These are phyloP conservation scores for Haberlea rhodopensis DNA, from an alignment of 257 asterid species.

Conservation along the genomic window DNA sequence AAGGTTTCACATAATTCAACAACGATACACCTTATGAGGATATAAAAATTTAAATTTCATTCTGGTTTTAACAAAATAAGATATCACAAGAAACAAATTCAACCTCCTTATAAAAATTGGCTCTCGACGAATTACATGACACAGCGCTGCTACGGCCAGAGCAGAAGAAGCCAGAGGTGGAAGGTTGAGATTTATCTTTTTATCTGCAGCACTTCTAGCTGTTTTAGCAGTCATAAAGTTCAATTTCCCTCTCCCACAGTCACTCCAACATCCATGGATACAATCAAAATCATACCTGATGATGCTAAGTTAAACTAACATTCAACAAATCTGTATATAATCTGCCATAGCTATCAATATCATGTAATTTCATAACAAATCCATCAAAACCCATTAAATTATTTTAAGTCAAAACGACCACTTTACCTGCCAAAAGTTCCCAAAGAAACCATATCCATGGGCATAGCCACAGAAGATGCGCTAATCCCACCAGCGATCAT, in stretches of 20 bases:
- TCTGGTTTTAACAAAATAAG: neutral
- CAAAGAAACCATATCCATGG: slow-evolving; percentile 32
- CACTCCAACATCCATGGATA: slow-evolving; percentile 58
- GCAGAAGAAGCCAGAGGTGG: slow-evolving; percentile 72
- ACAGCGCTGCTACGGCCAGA: slow-evolving; percentile 47
- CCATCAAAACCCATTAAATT: slow-evolving; percentile 15
- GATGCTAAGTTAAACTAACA: slow-evolving; percentile 38
- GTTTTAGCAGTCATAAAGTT: slow-evolving; percentile 32
- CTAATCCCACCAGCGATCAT: slow-evolving; percentile 31
- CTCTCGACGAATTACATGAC: slow-evolving; percentile 44
- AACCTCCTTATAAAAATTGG: slow-evolving; percentile 73
- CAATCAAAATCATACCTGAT: slow-evolving; percentile 67
- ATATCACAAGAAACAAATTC: slow-evolving; percentile 29
- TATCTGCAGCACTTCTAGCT: slow-evolving; percentile 43
- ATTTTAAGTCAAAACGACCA: slow-evolving; percentile 10
- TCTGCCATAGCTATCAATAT: slow-evolving; percentile 23
- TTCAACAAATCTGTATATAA: slow-evolving; percentile 22
- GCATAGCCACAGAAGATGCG: slow-evolving; percentile 35
- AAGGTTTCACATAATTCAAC: slow-evolving; percentile 23
- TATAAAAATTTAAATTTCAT: neutral
- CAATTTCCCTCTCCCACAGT: slow-evolving; percentile 47
- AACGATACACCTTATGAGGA: slow-evolving; percentile 1
- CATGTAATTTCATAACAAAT: slow-evolving; percentile 21
- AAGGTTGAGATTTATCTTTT: slow-evolving; percentile 53
- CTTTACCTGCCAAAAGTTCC: slow-evolving; percentile 53